Evolutionary conservation across 768 basidiomycete species (phyloP).

Genomic region (Tricholoma hemisulphureum): DNA sequence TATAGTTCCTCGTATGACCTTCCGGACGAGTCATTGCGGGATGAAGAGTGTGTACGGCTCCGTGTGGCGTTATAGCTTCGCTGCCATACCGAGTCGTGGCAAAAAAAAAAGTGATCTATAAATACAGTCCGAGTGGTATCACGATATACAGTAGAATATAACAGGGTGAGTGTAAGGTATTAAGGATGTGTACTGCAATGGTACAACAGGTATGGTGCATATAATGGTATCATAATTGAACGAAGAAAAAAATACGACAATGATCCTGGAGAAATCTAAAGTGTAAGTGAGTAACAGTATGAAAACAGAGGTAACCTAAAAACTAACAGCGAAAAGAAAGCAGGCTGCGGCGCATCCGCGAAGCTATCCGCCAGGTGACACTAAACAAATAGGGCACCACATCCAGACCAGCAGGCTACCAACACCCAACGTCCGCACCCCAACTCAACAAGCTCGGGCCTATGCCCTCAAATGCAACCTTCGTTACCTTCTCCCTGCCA

Average conservation of each 20-base stretch:
- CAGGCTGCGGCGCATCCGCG: not conserved
- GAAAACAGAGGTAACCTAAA: not conserved
- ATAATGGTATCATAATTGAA: conserved; percentile 3
- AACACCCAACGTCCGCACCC: not conserved
- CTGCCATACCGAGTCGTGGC: too few relatives aligned
- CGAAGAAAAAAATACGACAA: not conserved
- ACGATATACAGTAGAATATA: not conserved
- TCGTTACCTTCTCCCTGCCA: conserved; percentile 57
- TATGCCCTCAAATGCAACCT: conserved; percentile 61
- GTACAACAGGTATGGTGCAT: not conserved
- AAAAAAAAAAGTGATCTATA: too few relatives aligned
- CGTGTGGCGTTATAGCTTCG: too few relatives aligned
- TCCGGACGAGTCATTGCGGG: too few relatives aligned
- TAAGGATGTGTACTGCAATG: not conserved
- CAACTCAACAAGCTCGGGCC: conserved; percentile 49
- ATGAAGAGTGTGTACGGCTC: too few relatives aligned
- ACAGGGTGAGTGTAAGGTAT: not conserved
- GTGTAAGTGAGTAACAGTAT: not conserved
- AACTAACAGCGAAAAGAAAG: not conserved
- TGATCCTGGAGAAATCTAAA: not conserved
- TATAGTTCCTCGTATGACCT: not conserved
- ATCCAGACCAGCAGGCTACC: not conserved
- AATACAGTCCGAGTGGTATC: not conserved
- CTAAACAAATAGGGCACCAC: not conserved
- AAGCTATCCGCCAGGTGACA: not conserved